Base-by-base conservation (phyloP, 495 filamentous ascomycete species). In the Zalerion maritima region DNA sequence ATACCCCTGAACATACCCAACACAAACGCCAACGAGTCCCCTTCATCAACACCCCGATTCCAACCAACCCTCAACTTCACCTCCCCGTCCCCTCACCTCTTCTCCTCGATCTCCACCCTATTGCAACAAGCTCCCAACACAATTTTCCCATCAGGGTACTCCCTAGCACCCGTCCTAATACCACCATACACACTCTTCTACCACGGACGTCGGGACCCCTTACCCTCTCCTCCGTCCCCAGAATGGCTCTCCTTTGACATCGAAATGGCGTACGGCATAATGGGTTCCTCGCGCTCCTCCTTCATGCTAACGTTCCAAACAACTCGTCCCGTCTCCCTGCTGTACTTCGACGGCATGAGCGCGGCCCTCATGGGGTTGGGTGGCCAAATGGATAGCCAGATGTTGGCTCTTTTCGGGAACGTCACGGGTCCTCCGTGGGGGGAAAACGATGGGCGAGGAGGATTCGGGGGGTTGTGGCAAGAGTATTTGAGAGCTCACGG, bases 161-260 rank as follows among this genome's bases (percentile, higher is more conserved):
- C 50, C 14, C 50, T 63, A 11, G 49, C 49, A 1, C 43, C 54
- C 3, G 52, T 46, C 26, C 40, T 42, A 8, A 49, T 63, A 19
- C 46, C 54, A 4, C 35, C 47, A 23, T 43, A 48, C 21, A 62
- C 58, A 8, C 46, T 50, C 17, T 42, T 62, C 6, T 58, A 56
- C 41, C 59, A 64, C 31, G 55, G 54, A 16, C 35, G 54, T 6
- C 34, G 30, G 28, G 54, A 52, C 37, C 34, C 26, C 23, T 41
- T 49, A n/a, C n/a, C n/a, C 8, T 14, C 42, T 1, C 47, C 54
- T 11, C 52, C 54, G 2, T 55, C 47, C 19, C 52, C 52, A 7
- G 57, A 61, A 37, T 64, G 55, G 56, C 36, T 64, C 20, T 55
- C 57, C 7, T 56, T 64, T 26, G 59, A 64, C 41, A 35, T 50